Conservation (phyloP, 805 yeast genomes). For the Yamadazyma philogaea region DNA sequence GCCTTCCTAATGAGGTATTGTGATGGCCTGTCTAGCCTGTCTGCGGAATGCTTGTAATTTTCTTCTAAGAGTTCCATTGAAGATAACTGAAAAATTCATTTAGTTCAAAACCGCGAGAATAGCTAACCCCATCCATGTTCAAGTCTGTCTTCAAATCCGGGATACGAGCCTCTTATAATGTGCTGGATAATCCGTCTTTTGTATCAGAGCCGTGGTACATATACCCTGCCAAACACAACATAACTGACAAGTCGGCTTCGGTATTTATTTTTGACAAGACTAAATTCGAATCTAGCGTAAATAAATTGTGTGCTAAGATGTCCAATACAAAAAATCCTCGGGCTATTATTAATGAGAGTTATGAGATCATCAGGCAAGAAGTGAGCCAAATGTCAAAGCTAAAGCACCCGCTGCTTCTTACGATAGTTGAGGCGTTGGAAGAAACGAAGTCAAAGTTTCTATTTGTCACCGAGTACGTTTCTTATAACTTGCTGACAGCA, state of each 20-base stretch:
- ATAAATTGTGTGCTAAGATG: conserved; percentile 29
- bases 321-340: conserved; percentile 43
- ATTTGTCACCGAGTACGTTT: conserved; percentile 83
- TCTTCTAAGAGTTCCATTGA: conserved; percentile 40
- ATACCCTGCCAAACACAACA: conserved; percentile 75
- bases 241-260: conserved; percentile 61
- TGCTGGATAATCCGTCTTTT: conserved; percentile 70
- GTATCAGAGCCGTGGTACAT: conserved; percentile 79
- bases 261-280: conserved; percentile 86
- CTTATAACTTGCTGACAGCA: conserved; percentile 47
- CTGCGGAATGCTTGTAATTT: conserved; percentile 59
- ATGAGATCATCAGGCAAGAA: conserved; percentile 62
- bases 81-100: background rate
- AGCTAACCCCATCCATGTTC: conserved; percentile 39
- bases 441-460: conserved; percentile 73
- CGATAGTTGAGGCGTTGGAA: conserved; percentile 85
- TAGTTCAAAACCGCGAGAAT: background rate
- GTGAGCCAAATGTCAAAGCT: conserved; percentile 71
- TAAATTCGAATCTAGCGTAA: conserved; percentile 57
- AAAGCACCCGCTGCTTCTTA: conserved; percentile 85
- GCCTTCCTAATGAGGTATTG: conserved; percentile 67
- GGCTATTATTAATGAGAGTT: conserved; percentile 57
- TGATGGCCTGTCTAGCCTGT: conserved; percentile 70
- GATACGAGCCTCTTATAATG: conserved; percentile 62
- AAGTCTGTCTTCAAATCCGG: conserved; percentile 55